Percentiles rank a stretch among this genome's conserved stretches.
Evolutionary conservation across 345 rosid species (phyloP).

Genomic region (Chamaenerion angustifolium): DNA sequence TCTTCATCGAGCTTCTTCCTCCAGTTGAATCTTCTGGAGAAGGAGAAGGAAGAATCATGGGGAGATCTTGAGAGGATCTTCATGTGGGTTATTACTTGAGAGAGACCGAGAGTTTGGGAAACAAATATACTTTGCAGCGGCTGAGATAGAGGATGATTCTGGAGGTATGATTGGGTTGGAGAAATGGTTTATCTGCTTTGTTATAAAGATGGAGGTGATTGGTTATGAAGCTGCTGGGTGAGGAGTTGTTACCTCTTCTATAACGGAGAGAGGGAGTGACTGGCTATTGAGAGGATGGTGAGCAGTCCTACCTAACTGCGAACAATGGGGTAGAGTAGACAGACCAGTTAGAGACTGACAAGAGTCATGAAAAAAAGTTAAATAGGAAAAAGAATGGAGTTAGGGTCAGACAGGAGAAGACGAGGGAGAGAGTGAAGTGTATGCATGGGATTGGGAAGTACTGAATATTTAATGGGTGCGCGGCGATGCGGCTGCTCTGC

Average conservation of each 20-base stretch:
- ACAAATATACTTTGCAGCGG: too few species aligned
- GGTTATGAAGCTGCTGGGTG: background rate
- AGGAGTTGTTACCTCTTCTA: slow-evolving; percentile 1
- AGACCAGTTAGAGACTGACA: too few species aligned
- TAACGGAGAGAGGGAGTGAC: slow-evolving; percentile 5
- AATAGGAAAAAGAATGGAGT: too few species aligned
- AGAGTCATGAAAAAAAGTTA: too few species aligned
- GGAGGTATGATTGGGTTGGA: too few species aligned
- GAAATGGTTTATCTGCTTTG: background rate
- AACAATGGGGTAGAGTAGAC: too few species aligned
- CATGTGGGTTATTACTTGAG: too few species aligned
- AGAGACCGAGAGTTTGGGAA: too few species aligned
- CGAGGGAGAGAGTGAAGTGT: slow-evolving; percentile 8
- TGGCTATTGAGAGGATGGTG: slow-evolving; percentile 40
- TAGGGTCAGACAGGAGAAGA: too few species aligned
- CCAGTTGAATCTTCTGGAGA: slow-evolving; percentile 84
- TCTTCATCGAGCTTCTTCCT: slow-evolving; percentile 52
- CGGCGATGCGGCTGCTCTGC: too few species aligned
- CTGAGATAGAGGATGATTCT: too few species aligned
- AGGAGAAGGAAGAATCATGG: slow-evolving; percentile 71
- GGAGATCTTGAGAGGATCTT: slow-evolving; percentile 57
- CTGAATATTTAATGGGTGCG: too few species aligned
- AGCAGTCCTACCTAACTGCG: slow-evolving; percentile 63
- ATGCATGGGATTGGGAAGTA: background rate
- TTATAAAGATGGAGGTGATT: background rate